A percentile compares a stretch with the other conserved stretches of the same genome.
phyloP scores from a whole-genome alignment of 495 filamentous ascomycete genomes.

The Neurospora terricola region DNA sequence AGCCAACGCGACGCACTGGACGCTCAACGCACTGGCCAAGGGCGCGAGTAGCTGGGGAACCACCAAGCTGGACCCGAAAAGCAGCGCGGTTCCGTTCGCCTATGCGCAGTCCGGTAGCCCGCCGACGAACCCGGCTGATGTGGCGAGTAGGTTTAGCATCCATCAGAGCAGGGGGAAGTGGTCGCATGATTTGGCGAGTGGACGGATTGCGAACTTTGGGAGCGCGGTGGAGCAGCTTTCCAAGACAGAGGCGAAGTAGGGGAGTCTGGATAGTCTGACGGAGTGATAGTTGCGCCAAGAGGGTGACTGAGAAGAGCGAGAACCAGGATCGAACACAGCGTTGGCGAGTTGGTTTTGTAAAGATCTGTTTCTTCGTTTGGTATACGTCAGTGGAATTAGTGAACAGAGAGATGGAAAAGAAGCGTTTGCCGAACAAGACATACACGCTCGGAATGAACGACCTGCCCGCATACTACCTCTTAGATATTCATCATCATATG shows the following conservation, averaged over 20 bases:
- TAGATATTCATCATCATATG: neutral
- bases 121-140: constrained; percentile 24
- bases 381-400: neutral
- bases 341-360: neutral
- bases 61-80: constrained; percentile 27
- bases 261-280: neutral
- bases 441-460: neutral
- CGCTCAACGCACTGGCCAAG: constrained; percentile 24
- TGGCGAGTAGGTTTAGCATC: constrained; percentile 28
- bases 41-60: constrained; percentile 26
- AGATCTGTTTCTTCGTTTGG: neutral
- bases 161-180: constrained; percentile 30
- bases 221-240: constrained; percentile 18
- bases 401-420: neutral
- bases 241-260: neutral
- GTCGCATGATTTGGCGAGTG: constrained; percentile 24
- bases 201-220: constrained; percentile 29
- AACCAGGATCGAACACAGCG: neutral
- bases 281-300: neutral
- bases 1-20: constrained; percentile 30
- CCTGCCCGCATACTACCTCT: neutral
- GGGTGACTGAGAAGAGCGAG: neutral
- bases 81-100: constrained; percentile 27
- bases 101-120: constrained; percentile 33
- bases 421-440: neutral